Evolutionary conservation across 164 flowering plant genomes (phyloP).

Genomic region (Saururus chinensis): DNA sequence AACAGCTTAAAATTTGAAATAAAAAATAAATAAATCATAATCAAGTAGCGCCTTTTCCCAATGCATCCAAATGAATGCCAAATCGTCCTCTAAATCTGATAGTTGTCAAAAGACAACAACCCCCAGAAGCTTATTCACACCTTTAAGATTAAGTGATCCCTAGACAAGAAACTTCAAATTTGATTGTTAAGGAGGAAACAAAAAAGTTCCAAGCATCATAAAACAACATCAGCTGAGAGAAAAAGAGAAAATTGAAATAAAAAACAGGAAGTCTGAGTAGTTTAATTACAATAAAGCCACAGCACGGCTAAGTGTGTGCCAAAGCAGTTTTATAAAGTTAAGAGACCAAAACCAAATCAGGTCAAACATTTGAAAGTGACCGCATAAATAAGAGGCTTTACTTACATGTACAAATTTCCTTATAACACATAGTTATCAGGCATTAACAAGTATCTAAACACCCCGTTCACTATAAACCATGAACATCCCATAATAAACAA

Average conservation of each 20-base stretch:
- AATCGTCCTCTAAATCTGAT: neutral
- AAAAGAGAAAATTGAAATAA: neutral
- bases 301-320: neutral
- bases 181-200: no score
- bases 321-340: neutral
- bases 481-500: neutral
- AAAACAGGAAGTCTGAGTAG: neutral
- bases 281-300: neutral
- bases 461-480: conserved; percentile 2
- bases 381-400: neutral
- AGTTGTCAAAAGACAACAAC: no score
- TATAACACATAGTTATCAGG: conserved; percentile 2
- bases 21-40: no score
- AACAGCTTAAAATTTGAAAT: neutral
- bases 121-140: no score
- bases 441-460: conserved; percentile 5
- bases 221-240: neutral
- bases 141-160: neutral
- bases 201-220: neutral
- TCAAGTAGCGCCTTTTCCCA: no score
- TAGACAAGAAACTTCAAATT: no score
- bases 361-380: neutral
- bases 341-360: neutral
- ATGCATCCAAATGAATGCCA: neutral
- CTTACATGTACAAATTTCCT: conserved; percentile 6